Evolutionary conservation across 2,329 filamentous ascomycete genomes (phyloP).

Genomic region (Bertia moriformis): DNA sequence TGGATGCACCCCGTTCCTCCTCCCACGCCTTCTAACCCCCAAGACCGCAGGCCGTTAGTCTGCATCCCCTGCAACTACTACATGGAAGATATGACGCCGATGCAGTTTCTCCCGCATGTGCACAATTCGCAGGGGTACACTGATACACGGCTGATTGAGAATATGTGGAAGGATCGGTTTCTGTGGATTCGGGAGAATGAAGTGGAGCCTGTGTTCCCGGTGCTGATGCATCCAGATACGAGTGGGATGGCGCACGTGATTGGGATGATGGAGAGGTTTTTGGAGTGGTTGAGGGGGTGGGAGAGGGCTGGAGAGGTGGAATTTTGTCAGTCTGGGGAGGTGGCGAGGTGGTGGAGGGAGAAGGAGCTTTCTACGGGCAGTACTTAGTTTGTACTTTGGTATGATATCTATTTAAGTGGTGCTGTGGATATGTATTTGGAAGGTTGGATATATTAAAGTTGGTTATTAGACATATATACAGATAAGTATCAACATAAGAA

Average conservation of each 20-base stretch:
- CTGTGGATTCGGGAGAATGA: conserved; percentile 1
- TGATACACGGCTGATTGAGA: conserved; percentile 26
- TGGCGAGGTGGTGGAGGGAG: not conserved
- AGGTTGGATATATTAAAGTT: not conserved
- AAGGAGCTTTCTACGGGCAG: not conserved
- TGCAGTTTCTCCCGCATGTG: conserved; percentile 27
- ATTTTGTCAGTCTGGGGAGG: not conserved
- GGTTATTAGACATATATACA: not conserved
- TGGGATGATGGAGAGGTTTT: not conserved
- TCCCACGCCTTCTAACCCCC: conserved; percentile 12
- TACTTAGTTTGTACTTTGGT: too few relatives aligned
- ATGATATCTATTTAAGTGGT: not conserved
- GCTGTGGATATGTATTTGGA: not conserved
- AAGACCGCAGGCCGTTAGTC: conserved; percentile 9
- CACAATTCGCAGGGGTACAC: conserved; percentile 31
- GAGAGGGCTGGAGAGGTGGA: not conserved
- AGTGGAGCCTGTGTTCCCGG: not conserved
- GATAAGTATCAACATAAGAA: not conserved
- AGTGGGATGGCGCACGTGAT: conserved; percentile 1
- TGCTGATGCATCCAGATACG: conserved; percentile 1
- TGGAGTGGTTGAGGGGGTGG: not conserved
- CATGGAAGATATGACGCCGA: conserved; percentile 31
- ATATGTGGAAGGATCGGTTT: conserved; percentile 18
- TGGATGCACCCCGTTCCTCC: conserved; percentile 27
- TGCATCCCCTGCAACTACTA: conserved; percentile 35